These are phyloP conservation scores for Hypomyces rosellus DNA, from an alignment of 2,329 filamentous ascomycete genomes.

Conservation along the genomic window DNA sequence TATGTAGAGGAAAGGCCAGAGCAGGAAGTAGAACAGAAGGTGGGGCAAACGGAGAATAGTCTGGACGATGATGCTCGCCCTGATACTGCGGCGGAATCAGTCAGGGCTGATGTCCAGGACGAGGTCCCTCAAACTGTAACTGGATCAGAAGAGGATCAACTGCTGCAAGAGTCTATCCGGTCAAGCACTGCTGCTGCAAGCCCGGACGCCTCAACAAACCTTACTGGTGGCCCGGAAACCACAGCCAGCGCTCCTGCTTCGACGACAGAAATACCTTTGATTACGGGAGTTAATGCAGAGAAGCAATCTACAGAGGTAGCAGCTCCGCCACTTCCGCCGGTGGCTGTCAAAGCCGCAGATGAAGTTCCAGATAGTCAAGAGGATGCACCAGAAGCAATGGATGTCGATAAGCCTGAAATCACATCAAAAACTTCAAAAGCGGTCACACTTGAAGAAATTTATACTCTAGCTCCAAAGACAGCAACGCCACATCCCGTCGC, in stretches of 20 bases:
- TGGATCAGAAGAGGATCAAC: conserved; percentile 31
- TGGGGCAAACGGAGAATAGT: conserved; percentile 26
- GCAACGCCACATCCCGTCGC: conserved; percentile 8
- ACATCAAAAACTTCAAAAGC: conserved; percentile 12
- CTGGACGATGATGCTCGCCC: conserved; percentile 7
- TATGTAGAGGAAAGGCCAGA: conserved; percentile 35
- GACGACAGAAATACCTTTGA: not conserved
- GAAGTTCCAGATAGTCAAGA: conserved; percentile 33
- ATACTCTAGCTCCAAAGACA: conserved; percentile 8
- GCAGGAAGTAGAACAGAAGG: conserved; percentile 28
- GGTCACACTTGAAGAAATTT: conserved; percentile 2
- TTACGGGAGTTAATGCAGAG: not conserved
- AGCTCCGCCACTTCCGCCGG: not conserved
- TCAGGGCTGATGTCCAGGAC: not conserved
- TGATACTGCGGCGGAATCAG: not conserved
- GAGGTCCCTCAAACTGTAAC: conserved; percentile 22
- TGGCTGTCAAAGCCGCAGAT: conserved; percentile 18
- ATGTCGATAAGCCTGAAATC: conserved; percentile 25
- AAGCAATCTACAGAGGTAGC: not conserved
- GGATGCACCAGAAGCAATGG: conserved; percentile 27
- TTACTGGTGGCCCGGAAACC: not conserved
- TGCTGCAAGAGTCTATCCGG: conserved; percentile 37
- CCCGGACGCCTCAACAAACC: conserved; percentile 7
- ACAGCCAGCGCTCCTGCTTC: conserved; percentile 6
- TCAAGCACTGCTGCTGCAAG: conserved; percentile 20